Base-by-base conservation (phyloP, 805 yeast species). In the Dipodascus albidus region DNA sequence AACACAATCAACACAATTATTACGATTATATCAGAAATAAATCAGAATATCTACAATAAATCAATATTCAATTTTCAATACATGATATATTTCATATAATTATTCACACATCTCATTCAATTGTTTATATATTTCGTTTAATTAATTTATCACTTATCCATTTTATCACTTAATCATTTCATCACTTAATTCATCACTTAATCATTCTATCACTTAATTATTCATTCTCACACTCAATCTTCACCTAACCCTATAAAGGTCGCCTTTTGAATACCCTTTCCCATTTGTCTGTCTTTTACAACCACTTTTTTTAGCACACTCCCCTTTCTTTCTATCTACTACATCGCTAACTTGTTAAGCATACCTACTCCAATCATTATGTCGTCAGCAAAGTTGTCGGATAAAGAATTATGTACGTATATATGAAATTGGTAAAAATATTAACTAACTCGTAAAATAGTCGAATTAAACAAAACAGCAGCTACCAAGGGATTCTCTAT, bases 401-500 rank as follows among this genome's bases (percentile, higher is more conserved):
- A 66, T 57, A 58, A 60, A 60, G 69, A 66, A 63, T 61, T 66
- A 49, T 66, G 60, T 59, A 59, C 50, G 61, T 57, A 50, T 27
- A 27, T 27, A n/a, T 27, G 33, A 27, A 11, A 27, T 27, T 27
- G 9, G 11, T 27, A 11, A 27, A 27, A 11, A 27, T 27, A 17
- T 38, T n/a, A 38, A 38, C 17, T 14, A 19, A 19, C 44, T 38
- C 20, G 20, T 38, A 4, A n/a, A 33, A 50, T n/a, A 72, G 81
- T 70, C 68, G 95, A 87, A 62, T 75, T 90, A 66, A 90, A 90
- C 78, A 87, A 88, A 69, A 81, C 81, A 69, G 97, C 98, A 50
- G 97, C 83, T 52, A 85, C 90, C 54, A 85, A 88, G 67, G 95
- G 95, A 62, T 89, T 89, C 75, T 83, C 86, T 59, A 82, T 90